Conservation (phyloP, 2,329 filamentous ascomycete genomes). For the Nigrospora osmanthi region DNA sequence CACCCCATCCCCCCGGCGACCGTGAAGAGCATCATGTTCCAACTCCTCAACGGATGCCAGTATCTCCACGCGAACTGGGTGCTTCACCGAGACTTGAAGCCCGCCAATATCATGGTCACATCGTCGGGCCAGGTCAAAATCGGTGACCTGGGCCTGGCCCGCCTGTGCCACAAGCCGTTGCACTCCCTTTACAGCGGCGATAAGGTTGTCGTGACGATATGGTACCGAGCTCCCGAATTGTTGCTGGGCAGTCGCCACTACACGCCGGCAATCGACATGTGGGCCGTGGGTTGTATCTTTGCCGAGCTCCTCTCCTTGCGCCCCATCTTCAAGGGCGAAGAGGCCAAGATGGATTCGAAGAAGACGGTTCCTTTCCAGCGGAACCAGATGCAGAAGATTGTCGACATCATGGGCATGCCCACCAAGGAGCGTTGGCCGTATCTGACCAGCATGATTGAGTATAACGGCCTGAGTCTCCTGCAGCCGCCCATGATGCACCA, state of each 20-base stretch:
- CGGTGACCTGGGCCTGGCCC: slow-evolving; percentile 84
- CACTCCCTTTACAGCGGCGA: slow-evolving; percentile 89
- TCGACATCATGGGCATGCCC: slow-evolving; percentile 89
- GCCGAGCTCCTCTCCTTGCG: slow-evolving; percentile 84
- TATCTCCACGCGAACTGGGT: slow-evolving; percentile 98
- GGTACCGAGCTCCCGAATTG: slow-evolving; percentile 94
- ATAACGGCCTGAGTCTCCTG: slow-evolving; percentile 56
- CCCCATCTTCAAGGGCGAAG: slow-evolving; percentile 97
- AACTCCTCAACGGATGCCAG: slow-evolving; percentile 87
- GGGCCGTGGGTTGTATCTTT: slow-evolving; percentile 97
- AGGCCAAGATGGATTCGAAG: slow-evolving; percentile 98
- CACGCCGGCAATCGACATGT: slow-evolving; percentile 93
- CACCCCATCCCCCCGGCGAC: slow-evolving; percentile 83
- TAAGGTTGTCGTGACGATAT: slow-evolving; percentile 98
- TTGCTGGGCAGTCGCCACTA: slow-evolving; percentile 92
- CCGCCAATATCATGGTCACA: slow-evolving; percentile 98
- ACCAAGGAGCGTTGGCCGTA: slow-evolving; percentile 85
- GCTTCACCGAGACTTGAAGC: slow-evolving; percentile 91
- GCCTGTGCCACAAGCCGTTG: slow-evolving; percentile 88
- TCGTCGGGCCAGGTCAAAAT: slow-evolving; percentile 86
- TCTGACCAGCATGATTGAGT: slow-evolving; percentile 80
- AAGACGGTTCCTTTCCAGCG: slow-evolving; percentile 96
- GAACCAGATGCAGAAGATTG: slow-evolving; percentile 98
- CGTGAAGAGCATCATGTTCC: slow-evolving; percentile 91
- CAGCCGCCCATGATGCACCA: slow-evolving; percentile 41